phyloP scores from a whole-genome alignment of 495 filamentous ascomycete genomes.

The Neurospora sp. region DNA sequence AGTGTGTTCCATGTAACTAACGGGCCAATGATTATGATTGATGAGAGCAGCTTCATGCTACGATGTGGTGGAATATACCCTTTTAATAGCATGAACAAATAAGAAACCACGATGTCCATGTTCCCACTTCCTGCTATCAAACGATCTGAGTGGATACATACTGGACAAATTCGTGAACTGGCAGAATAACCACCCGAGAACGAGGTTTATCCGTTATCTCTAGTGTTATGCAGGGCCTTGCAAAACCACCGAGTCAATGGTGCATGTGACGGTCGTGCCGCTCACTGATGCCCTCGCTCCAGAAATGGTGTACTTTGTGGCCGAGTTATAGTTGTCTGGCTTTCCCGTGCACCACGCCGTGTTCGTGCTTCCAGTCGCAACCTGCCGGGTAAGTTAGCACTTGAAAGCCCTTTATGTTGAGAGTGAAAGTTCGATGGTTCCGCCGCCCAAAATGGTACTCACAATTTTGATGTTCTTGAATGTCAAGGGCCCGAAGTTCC shows the following conservation, averaged over 20 bases:
- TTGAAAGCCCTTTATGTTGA: constrained; percentile 2
- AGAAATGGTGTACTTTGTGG: constrained; percentile 21
- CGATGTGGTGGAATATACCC: neutral
- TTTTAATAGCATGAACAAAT: neutral
- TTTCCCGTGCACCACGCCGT: constrained; percentile 23
- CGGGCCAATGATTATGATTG: neutral
- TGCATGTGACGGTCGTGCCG: constrained; percentile 24
- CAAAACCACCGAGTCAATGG: constrained; percentile 23
- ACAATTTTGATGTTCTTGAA: constrained; percentile 33
- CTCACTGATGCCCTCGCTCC: constrained; percentile 21
- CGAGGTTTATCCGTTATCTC: neutral
- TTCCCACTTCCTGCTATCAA: neutral
- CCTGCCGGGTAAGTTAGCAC: constrained; percentile 7
- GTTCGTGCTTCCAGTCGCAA: constrained; percentile 10
- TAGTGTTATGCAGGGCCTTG: constrained; percentile 3
- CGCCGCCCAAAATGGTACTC: neutral
- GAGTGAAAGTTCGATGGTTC: too few species aligned
- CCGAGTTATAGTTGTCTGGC: constrained; percentile 27
- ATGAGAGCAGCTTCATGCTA: neutral
- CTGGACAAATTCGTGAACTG: neutral
- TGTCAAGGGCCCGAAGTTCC: constrained; percentile 27
- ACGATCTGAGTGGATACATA: neutral
- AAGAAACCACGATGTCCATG: neutral
- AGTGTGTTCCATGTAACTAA: neutral
- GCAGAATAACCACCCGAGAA: neutral